Percentiles rank a stretch among this genome's conserved stretches.
phyloP scores from a whole-genome alignment of 176 grass and related monocot genomes.

The Microstegium vimineum region DNA sequence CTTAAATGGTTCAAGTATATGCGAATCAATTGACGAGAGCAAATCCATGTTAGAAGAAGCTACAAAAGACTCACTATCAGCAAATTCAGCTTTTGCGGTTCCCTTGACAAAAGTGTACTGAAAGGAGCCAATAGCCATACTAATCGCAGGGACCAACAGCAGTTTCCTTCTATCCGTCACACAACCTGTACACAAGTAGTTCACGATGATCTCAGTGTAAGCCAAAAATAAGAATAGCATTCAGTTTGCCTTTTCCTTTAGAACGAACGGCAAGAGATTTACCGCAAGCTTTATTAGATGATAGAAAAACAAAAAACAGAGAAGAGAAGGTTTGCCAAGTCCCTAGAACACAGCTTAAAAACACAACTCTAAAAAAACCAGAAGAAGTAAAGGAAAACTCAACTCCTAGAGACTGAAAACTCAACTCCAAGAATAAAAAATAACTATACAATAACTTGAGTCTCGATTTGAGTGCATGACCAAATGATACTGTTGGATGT shows the following conservation, averaged over 20 bases:
- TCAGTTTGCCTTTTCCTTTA: background rate
- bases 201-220: background rate
- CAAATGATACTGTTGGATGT: background rate
- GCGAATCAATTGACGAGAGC: background rate
- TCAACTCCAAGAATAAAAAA: background rate
- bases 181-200: constrained; percentile 34
- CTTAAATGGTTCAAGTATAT: background rate
- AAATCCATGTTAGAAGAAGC: background rate
- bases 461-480: background rate
- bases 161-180: constrained; percentile 52
- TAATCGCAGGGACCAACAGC: constrained; percentile 55
- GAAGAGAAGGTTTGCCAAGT: background rate
- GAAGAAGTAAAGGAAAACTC: background rate
- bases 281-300: background rate
- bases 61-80: constrained; percentile 67
- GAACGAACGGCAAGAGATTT: background rate
- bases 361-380: background rate
- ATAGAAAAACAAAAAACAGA: background rate
- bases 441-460: background rate
- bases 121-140: constrained; percentile 36
- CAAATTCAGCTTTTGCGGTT: constrained; percentile 59
- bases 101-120: constrained; percentile 37
- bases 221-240: background rate
- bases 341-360: background rate
- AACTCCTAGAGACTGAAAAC: background rate